A percentile compares a stretch with the other conserved stretches of the same genome.
Conservation (phyloP, 1,284 basidiomycete genomes). For the Irpex sp. region DNA sequence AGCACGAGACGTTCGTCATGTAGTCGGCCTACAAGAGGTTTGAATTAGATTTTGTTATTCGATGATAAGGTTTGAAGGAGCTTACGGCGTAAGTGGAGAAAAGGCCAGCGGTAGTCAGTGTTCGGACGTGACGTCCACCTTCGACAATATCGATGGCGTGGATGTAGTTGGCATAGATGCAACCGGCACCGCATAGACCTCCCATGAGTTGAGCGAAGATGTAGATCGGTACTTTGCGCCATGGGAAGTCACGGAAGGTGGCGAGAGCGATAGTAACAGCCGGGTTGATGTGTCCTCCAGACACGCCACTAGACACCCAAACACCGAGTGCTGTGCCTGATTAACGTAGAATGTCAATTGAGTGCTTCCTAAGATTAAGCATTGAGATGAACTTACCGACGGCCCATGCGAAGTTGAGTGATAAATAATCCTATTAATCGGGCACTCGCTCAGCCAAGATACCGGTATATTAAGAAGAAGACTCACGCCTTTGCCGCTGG, state of each 20-base stretch:
- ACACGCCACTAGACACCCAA: conserved; percentile 62
- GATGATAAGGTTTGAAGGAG: conserved; percentile 1
- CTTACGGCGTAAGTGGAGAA: conserved; percentile 72
- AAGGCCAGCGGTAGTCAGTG: conserved; percentile 59
- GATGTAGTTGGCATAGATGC: conserved; percentile 75
- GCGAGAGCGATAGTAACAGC: conserved; percentile 75
- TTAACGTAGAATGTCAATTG: background rate
- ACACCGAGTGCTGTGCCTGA: conserved; percentile 56
- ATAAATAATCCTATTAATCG: conserved; percentile 48
- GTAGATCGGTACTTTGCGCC: conserved; percentile 73
- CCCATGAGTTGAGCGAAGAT: conserved; percentile 71
- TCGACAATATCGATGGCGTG: conserved; percentile 72
- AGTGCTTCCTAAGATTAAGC: conserved; percentile 5
- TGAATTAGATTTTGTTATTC: background rate
- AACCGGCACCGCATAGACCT: conserved; percentile 62
- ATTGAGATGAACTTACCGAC: conserved; percentile 36
- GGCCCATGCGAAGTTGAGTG: conserved; percentile 66
- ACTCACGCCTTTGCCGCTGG: conserved; percentile 60
- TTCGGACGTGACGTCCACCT: conserved; percentile 57
- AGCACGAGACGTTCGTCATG: conserved; percentile 52
- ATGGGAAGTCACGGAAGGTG: conserved; percentile 70
- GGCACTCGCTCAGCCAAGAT: conserved; percentile 6
- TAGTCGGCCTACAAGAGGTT: conserved; percentile 42
- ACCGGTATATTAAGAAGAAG: background rate
- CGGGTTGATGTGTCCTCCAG: conserved; percentile 78